These are phyloP conservation scores for Austroboletus niveus DNA, from an alignment of 1,284 basidiomycete genomes.

Conservation along the genomic window DNA sequence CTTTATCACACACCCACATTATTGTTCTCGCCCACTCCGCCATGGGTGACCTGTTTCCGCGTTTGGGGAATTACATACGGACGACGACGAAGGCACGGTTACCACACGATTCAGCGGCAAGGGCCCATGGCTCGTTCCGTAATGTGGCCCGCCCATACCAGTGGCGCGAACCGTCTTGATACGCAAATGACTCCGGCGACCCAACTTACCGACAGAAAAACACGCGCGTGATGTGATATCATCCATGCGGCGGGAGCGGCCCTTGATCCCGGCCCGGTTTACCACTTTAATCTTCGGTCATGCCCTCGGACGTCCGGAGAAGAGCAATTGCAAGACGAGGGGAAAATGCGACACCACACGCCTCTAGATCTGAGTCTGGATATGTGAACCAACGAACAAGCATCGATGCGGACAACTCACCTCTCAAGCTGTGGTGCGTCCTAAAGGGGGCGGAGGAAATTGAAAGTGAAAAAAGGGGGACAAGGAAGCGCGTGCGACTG, in stretches of 20 bases:
- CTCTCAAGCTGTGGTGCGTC: too few relatives aligned
- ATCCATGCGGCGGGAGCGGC: background rate
- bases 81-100: background rate
- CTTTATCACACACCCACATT: constrained; percentile 5
- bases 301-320: constrained; percentile 24
- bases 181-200: constrained; percentile 3
- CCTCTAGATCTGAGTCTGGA: background rate
- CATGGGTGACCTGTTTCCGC: constrained; percentile 6
- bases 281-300: background rate
- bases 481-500: constrained; percentile 10
- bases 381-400: background rate
- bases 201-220: background rate
- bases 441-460: background rate
- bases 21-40: constrained; percentile 14
- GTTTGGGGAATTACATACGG: constrained; percentile 5
- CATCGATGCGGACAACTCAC: too few relatives aligned
- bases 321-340: constrained; percentile 1
- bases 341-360: constrained; percentile 6
- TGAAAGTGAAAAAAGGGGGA: background rate
- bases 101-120: background rate
- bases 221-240: background rate
- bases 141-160: background rate
- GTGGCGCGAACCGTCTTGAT: background rate
- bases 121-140: constrained; percentile 1
- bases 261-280: constrained; percentile 2